Conservation (phyloP, 163 green algal genomes). For the Prototheca stagnorum region DNA sequence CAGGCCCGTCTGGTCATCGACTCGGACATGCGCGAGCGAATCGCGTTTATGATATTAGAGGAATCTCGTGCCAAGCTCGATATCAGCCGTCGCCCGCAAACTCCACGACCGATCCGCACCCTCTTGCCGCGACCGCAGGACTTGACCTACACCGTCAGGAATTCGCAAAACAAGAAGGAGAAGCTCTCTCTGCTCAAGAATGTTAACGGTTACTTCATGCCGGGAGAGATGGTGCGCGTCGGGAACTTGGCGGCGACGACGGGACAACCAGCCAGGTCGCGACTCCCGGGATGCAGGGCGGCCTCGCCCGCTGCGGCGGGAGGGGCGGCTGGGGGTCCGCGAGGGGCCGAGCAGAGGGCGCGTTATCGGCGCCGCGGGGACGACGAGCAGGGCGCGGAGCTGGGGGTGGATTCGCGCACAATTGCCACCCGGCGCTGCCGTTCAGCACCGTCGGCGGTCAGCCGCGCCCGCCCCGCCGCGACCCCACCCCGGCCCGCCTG, state of each 20-base stretch:
- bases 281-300: background rate
- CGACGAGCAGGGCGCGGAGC: background rate
- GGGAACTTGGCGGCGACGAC: background rate
- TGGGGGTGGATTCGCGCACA: background rate
- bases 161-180: slow-evolving; percentile 32
- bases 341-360: background rate
- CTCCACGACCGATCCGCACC: too few species aligned
- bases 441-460: background rate
- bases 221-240: slow-evolving; percentile 33
- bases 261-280: background rate
- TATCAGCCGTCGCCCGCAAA: too few species aligned
- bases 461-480: too few species aligned
- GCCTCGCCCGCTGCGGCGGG: too few species aligned
- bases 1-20: too few species aligned
- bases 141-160: slow-evolving; percentile 45
- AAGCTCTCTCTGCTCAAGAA: slow-evolving; percentile 37
- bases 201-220: slow-evolving; percentile 39
- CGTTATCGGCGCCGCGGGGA: background rate
- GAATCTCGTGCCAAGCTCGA: too few species aligned
- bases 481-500: too few species aligned
- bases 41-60: too few species aligned
- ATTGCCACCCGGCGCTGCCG: background rate
- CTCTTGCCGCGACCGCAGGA: too few species aligned
- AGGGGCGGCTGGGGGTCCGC: background rate
- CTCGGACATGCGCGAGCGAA: too few species aligned